Percentiles rank a stretch among this genome's conserved stretches.
phyloP scores from a whole-genome alignment of 2,329 filamentous ascomycete genomes.

The Coccinonectria pachysandricola region DNA sequence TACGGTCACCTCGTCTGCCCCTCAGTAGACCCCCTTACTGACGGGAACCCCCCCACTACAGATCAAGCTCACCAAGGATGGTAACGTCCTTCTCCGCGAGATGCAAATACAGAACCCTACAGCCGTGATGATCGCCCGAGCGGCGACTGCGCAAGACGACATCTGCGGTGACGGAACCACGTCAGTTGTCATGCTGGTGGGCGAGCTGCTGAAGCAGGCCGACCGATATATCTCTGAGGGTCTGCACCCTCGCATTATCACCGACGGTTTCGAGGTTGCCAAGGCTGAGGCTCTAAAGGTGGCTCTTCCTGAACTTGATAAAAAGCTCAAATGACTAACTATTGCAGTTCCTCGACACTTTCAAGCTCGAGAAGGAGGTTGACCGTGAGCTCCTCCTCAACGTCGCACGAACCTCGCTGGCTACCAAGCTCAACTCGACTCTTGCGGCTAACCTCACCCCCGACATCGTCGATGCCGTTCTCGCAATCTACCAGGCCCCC shows the following conservation, averaged over 20 bases:
- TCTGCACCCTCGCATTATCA: constrained; percentile 93
- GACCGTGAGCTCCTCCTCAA: constrained; percentile 90
- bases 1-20: constrained; percentile 28
- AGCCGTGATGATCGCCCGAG: constrained; percentile 71
- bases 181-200: constrained; percentile 87
- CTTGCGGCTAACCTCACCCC: constrained; percentile 88
- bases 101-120: constrained; percentile 98
- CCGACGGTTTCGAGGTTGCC: constrained; percentile 93
- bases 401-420: constrained; percentile 86
- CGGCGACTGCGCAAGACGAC: constrained; percentile 94
- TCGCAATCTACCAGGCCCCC: constrained; percentile 82
- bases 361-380: constrained; percentile 81
- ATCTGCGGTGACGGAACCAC: constrained; percentile 98
- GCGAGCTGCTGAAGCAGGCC: constrained; percentile 95
- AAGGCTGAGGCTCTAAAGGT: constrained; percentile 89
- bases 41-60: constrained; percentile 31
- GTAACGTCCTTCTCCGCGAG: constrained; percentile 70
- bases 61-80: constrained; percentile 99
- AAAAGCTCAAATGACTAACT: constrained; percentile 4
- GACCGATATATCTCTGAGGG: constrained; percentile 93
- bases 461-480: constrained; percentile 90
- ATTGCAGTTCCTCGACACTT: constrained; percentile 74
- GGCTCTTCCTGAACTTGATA: constrained; percentile 4
- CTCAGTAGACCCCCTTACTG: constrained; percentile 20
- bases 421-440: constrained; percentile 85